A percentile compares a stretch with the other conserved stretches of the same genome.
Conservation (phyloP, 208 protist species). For the Leishmania tropica region DNA sequence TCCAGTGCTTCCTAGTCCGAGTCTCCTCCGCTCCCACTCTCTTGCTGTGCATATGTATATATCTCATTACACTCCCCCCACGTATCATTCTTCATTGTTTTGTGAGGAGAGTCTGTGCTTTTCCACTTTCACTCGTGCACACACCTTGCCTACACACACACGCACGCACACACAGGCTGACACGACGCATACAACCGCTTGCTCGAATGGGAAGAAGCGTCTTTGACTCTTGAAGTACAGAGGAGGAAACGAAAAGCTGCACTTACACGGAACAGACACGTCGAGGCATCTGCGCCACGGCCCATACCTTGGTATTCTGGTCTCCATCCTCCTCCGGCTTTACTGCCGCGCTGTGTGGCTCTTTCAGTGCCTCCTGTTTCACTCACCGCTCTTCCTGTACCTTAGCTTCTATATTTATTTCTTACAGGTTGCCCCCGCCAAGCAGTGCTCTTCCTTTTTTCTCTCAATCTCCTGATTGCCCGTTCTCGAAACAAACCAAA, state of each 20-base stretch:
- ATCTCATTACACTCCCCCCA: neutral
- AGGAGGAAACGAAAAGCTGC: neutral
- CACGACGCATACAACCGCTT: neutral
- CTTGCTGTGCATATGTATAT: neutral
- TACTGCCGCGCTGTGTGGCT: neutral
- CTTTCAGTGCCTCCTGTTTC: neutral
- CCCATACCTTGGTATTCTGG: neutral
- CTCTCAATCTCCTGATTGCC: neutral
- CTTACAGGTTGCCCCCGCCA: neutral
- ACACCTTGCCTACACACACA: neutral
- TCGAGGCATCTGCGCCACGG: neutral
- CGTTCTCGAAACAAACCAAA: neutral
- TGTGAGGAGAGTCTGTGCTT: neutral
- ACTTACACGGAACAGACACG: neutral
- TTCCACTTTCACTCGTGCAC: neutral
- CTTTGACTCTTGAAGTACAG: neutral
- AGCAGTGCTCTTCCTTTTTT: neutral
- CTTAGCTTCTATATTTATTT: neutral
- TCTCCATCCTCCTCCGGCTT: neutral
- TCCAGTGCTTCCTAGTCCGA: neutral
- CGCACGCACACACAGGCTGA: neutral
- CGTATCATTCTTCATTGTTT: neutral
- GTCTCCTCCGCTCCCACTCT: neutral
- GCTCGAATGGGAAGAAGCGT: neutral
- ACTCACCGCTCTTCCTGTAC: neutral